A percentile compares a stretch with the other conserved stretches of the same genome.
phyloP scores from a whole-genome alignment of 73 alveolate species.

The Paraurostyla sp. region DNA sequence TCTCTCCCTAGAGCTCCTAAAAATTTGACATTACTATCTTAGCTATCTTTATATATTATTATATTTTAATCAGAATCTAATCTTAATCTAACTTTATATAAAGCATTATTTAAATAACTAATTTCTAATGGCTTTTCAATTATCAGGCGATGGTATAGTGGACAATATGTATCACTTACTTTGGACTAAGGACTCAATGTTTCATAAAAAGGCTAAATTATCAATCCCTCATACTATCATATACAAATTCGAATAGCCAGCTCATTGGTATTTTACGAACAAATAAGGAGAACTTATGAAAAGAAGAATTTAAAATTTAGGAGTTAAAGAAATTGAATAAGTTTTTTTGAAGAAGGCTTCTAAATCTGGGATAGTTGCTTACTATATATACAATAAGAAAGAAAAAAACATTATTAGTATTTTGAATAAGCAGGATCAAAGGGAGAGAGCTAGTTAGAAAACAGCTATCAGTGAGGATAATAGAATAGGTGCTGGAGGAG shows the following conservation, averaged over 20 bases:
- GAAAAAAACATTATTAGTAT: conserved; percentile 55
- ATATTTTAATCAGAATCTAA: too few relatives aligned
- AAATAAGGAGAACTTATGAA: conserved; percentile 73
- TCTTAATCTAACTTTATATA: too few relatives aligned
- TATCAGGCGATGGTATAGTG: conserved; percentile 85
- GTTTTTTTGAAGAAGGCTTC: conserved; percentile 82
- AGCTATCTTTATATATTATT: too few relatives aligned
- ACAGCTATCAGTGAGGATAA: neutral
- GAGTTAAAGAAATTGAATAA: conserved; percentile 80
- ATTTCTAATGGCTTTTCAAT: conserved; percentile 40
- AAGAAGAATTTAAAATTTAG: conserved; percentile 68
- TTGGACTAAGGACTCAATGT: conserved; percentile 93
- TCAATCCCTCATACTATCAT: conserved; percentile 89
- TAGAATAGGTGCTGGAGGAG: conserved; percentile 11
- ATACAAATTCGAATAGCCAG: conserved; percentile 86
- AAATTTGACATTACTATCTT: conserved; percentile 63
- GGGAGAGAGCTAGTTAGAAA: conserved; percentile 48
- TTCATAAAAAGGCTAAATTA: conserved; percentile 78
- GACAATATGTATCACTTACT: conserved; percentile 90
- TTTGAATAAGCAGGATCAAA: conserved; percentile 22
- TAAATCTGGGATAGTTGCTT: conserved; percentile 89
- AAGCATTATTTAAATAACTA: too few relatives aligned
- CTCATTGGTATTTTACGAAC: conserved; percentile 93
- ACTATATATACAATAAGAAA: conserved; percentile 75
- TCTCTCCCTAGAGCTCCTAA: conserved; percentile 45